Percentiles rank a stretch among this genome's conserved stretches.
Conservation (phyloP, 768 basidiomycete genomes). For the Hypsizygus marmoreus region DNA sequence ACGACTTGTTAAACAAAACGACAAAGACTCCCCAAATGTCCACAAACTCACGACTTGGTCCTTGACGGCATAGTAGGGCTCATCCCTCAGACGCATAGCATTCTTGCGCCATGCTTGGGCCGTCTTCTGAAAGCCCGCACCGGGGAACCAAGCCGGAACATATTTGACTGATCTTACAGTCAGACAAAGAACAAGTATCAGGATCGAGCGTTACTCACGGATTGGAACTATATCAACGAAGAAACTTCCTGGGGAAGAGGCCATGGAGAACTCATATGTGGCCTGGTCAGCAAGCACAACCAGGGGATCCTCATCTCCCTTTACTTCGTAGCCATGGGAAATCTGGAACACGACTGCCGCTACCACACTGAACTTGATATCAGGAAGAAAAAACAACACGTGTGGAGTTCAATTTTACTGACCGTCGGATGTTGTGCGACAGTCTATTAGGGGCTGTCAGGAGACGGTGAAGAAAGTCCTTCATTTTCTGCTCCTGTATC, state of each 20-base stretch:
- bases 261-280: slow-evolving; percentile 12
- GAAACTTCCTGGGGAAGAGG: slow-evolving; percentile 15
- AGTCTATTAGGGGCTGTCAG: slow-evolving; percentile 1
- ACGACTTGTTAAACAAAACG: not conserved
- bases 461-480: slow-evolving; percentile 7
- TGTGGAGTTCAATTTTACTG: too few relatives aligned
- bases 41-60: slow-evolving; percentile 26
- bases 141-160: slow-evolving; percentile 34
- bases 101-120: slow-evolving; percentile 32
- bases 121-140: slow-evolving; percentile 38
- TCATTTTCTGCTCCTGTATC: slow-evolving; percentile 8
- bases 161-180: slow-evolving; percentile 19
- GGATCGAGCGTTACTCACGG: too few relatives aligned
- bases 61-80: slow-evolving; percentile 34
- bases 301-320: slow-evolving; percentile 11
- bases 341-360: slow-evolving; percentile 12
- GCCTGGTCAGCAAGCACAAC: slow-evolving; percentile 10
- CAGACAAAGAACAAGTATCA: too few relatives aligned
- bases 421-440: slow-evolving; percentile 18
- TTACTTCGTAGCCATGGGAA: slow-evolving; percentile 14
- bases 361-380: slow-evolving; percentile 1
- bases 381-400: not conserved
- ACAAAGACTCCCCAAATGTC: slow-evolving; percentile 1
- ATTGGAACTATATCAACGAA: slow-evolving; percentile 18
- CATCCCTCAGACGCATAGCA: slow-evolving; percentile 28